Base-by-base conservation (phyloP, 1,284 basidiomycete genomes). In the Ceratobasidium sp. region DNA sequence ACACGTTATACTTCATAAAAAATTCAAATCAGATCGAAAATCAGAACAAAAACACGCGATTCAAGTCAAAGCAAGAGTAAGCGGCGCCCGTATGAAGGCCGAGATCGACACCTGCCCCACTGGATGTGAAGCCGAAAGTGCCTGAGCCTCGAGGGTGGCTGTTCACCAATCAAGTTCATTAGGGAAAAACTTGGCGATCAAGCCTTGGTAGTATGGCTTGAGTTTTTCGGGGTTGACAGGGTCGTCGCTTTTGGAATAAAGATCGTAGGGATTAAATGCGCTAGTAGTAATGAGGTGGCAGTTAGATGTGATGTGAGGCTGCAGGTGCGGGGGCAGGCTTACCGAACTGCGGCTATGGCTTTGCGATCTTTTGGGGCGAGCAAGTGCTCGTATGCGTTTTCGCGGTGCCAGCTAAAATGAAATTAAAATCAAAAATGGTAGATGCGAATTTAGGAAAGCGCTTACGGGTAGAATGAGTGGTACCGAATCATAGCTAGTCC, bases 401-500 rank as follows among this genome's bases (percentile, higher is more conserved):
- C 93, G 63, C 92, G 87, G 81, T 95, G 93, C 93, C 94, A 96
- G n/a, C 85, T 87, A 77, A 16, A 5, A 57, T 71, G 55, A 49
- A 52, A 32, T 4, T 18, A 38, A 26, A 1, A 7, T 38, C 11
- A 38, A 11, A 61, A 30, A 28, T 11, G 28, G 23, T 16, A 21
- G 21, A 38, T 38, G 4, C 4, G 4, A 38, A 11, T 21, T 44
- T 41, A 43, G 62, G 75, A 41, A 32, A 41, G 70, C 13, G 80
- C 86, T 70, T 78, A 90, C 82, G 95, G 94, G 84, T 96, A 96
- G 85, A 96, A 96, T 77, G 91, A 93, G 83, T 97, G 95, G 82
- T 94, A 96, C 30, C 95, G 89, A 79, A 97, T 94, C 95, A 97
- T 97, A 30, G 91, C 89, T 44, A 97, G 85, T 0, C 87, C 95